Percentiles rank a stretch among this genome's conserved stretches.
Conservation (phyloP, 257 asterid genomes). For the Solanum verrucosum region DNA sequence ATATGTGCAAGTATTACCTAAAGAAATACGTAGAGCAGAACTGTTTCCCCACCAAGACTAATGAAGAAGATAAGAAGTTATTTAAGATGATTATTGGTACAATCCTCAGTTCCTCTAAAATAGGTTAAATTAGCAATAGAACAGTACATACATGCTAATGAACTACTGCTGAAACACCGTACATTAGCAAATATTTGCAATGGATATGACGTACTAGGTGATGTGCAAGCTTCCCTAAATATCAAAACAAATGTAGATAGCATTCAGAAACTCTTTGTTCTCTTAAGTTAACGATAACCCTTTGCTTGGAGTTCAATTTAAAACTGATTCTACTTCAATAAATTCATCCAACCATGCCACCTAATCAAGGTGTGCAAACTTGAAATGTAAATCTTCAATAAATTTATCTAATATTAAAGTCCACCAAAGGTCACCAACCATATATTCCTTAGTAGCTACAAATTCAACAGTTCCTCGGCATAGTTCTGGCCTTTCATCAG, state of each 20-base stretch:
- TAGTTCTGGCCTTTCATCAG: conserved; percentile 92
- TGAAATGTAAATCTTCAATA: not conserved
- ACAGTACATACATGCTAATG: not conserved
- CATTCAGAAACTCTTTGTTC: not conserved
- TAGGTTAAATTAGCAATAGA: not conserved
- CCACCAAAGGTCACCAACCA: conserved; percentile 42
- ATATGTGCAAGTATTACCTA: not conserved
- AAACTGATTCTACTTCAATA: not conserved
- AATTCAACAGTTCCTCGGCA: conserved; percentile 98
- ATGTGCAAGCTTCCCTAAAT: not conserved
- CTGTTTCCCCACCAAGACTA: not conserved
- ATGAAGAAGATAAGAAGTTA: no score
- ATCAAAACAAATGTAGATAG: not conserved
- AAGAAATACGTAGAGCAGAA: not conserved
- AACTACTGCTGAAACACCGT: not conserved
- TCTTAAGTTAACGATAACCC: not conserved
- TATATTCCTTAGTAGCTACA: conserved; percentile 81
- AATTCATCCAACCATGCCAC: not conserved
- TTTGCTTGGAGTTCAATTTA: not conserved
- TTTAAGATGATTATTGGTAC: not conserved
- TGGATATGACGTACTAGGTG: not conserved
- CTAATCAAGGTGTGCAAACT: not conserved
- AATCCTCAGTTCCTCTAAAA: not conserved
- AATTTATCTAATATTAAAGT: not conserved
- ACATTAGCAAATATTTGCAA: not conserved